Evolutionary conservation across 495 filamentous ascomycete genomes (phyloP), one percentile per base, ranked within the genome.

Genomic region (Xeromyces bisporus): DNA sequence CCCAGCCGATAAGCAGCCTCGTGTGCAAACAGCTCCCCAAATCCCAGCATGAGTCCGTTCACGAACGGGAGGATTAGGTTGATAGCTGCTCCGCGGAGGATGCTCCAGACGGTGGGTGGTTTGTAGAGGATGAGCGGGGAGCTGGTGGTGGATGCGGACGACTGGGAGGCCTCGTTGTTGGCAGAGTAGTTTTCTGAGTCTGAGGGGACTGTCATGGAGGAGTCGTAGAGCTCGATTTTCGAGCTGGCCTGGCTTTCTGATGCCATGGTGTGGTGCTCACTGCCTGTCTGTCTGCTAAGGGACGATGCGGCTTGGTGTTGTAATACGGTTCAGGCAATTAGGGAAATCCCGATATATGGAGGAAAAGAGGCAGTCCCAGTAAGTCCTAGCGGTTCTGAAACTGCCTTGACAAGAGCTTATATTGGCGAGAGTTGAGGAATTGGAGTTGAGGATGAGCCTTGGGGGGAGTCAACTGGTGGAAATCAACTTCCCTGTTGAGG

Each of bases 41-140:
- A 93, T 3, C 89, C 89, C 33, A 99, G 58, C 89, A 99, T 99
- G 56, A 99, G 66, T 13, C 89, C 89, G 55, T 99, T 99, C 43
- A 99, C 72, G 39, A 99, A 99, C 0, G 89, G 89, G 2, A 99
- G 61, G 0, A 99, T 36, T 6, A 99, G 60, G 50, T 99, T 99
- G 56, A 99, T 96, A 3, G 84, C 84, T 5, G 84, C 83, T 6
- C 89, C 83, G 20, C 87, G 74, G 29, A 94, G 31, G 23, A 99
- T 47, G 17, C 79, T 69, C 79, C 80, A 87, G 18, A 87, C 32
- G 0, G 83, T 89, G 0, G 91, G 86, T 10, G 84, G 81, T 18
- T 74, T 69, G 66, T 96, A 99, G 18, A 96, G 66, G 17, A 96
- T 75, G 39, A 97, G 53, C 11, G 79, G 81, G 2, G 80, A 73